Evolutionary conservation across 805 yeast genomes (phyloP), one percentile per base, ranked within the genome.

Genomic region (Maudiozyma pseudohumilis): DNA sequence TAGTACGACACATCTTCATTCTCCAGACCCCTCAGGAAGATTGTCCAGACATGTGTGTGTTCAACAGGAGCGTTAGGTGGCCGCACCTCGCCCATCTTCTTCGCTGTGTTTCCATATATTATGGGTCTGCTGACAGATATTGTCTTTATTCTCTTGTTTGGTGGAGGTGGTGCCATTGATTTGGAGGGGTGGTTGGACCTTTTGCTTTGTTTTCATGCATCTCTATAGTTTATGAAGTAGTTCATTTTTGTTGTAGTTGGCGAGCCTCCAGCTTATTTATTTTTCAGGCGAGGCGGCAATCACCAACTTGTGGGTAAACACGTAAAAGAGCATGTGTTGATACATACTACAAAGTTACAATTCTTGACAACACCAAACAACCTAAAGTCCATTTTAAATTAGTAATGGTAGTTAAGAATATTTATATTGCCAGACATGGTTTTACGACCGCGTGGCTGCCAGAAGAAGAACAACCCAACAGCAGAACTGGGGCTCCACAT

Each of bases 41-140:
- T 84, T 3, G 96, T 88, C 98, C 98, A 92, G 36, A 75, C 70
- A 60, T 92, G 98, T 2, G 97, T 86, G 53, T 92, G 98, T 49
- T 89, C 96, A 0, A 70, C 69, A 2, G 96, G 95, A 0, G 87
- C 79, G 29, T 68, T 69, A 6, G 66, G 61, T 5, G 81, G 74
- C 44, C 73, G 68, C 38, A 64, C 72, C 29, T 61, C 70, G 23
- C 74, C 72, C 29, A 85, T 61, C 25, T 84, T 86, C 18, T 70
- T 69, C 0, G 95, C 94, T 3, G 74, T 68, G 58, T 86, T 86
- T 6, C 96, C 96, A 52, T 81, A 83, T 22, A 80, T 59, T 17
- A 86, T 74, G 2, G 96, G 95, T 35, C 87, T 73, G 4, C 86
- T 68, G 4, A 86, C 74, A 0, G 88, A 74, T 5, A 81, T 63